Percentiles rank a stretch among this genome's conserved stretches.
Conservation (phyloP, 2,329 filamentous ascomycete species). For the Exserohilum rostratum region DNA sequence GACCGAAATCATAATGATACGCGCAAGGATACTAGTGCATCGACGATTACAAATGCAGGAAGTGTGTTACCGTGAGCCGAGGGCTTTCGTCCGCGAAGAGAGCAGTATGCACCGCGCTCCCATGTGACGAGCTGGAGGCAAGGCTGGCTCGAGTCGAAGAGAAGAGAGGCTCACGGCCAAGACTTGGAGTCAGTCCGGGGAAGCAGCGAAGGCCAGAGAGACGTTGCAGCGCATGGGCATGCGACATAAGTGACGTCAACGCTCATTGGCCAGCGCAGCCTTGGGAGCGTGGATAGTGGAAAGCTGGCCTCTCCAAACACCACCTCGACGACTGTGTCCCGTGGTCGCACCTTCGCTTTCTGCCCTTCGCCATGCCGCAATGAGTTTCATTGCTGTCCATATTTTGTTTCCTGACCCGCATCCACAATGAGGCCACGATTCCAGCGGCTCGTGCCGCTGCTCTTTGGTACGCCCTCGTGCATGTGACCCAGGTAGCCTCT, state of each 20-base stretch:
- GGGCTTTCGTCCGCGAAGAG: slow-evolving; percentile 18
- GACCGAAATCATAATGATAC: slow-evolving; percentile 17
- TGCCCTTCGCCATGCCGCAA: slow-evolving; percentile 35
- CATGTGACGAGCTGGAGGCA: background rate
- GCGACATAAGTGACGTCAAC: slow-evolving; percentile 31
- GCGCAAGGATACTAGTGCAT: slow-evolving; percentile 13
- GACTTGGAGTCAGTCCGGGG: background rate
- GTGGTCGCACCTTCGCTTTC: slow-evolving; percentile 21
- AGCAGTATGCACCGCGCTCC: background rate
- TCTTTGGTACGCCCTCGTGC: slow-evolving; percentile 36
- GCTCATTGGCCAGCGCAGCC: slow-evolving; percentile 36
- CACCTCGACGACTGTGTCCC: slow-evolving; percentile 20
- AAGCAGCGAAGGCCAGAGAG: background rate
- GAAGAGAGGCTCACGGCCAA: background rate
- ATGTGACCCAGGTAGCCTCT: slow-evolving; percentile 14
- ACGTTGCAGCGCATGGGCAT: slow-evolving; percentile 11
- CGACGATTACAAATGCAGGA: slow-evolving; percentile 31
- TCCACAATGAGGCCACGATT: slow-evolving; percentile 44
- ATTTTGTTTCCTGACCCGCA: slow-evolving; percentile 16
- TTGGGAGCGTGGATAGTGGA: slow-evolving; percentile 30
- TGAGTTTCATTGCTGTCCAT: slow-evolving; percentile 30
- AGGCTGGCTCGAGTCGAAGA: background rate
- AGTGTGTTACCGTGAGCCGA: slow-evolving; percentile 12
- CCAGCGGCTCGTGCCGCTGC: slow-evolving; percentile 46
- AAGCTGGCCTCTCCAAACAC: slow-evolving; percentile 46